phyloP scores from a whole-genome alignment of 495 filamentous ascomycete species.

The Aspergillus nidulans region DNA sequence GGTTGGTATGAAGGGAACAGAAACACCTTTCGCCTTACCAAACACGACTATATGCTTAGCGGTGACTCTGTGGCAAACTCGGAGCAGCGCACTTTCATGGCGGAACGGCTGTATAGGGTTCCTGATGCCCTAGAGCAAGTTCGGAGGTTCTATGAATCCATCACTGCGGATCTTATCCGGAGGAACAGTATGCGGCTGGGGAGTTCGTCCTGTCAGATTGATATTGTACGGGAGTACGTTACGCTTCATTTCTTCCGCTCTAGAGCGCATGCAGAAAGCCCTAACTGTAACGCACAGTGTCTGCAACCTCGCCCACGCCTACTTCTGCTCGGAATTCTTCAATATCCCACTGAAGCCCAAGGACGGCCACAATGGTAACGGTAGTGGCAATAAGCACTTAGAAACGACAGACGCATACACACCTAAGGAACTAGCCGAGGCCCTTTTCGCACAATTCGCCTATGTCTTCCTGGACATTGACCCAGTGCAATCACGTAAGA shows the following conservation, averaged over 20 bases:
- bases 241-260: neutral
- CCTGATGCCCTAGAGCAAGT: conserved; percentile 47
- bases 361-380: neutral
- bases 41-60: conserved; percentile 5
- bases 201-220: conserved; percentile 57
- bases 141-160: conserved; percentile 54
- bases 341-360: conserved; percentile 60
- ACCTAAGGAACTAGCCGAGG: conserved; percentile 75
- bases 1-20: conserved; percentile 44
- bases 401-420: conserved; percentile 27
- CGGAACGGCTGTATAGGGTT: conserved; percentile 32
- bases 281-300: conserved; percentile 43
- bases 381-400: conserved; percentile 47
- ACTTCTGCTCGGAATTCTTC: conserved; percentile 69
- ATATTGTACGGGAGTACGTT: conserved; percentile 63
- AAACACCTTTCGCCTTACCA: conserved; percentile 25
- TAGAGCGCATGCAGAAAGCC: conserved; percentile 24
- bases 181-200: conserved; percentile 57
- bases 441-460: conserved; percentile 63
- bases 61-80: neutral
- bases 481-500: conserved; percentile 44
- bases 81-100: neutral
- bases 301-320: conserved; percentile 65
- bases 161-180: conserved; percentile 60
- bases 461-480: conserved; percentile 54